Evolutionary conservation across 305 asterid genomes (phyloP).

Genomic region (Solanum aculeatissimum): DNA sequence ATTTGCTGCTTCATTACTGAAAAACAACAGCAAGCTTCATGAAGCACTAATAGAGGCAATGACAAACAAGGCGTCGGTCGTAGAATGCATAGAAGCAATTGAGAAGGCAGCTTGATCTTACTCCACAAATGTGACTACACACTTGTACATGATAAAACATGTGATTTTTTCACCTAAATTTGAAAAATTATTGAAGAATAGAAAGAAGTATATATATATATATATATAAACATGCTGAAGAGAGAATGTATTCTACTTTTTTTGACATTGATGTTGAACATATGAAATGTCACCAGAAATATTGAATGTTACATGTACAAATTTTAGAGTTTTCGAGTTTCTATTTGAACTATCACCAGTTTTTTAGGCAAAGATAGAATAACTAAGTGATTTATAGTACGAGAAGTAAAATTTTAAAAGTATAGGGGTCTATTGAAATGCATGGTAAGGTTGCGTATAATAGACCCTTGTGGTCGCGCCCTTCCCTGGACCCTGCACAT

Average conservation of each 20-base stretch:
- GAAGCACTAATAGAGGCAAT: conserved; percentile 74
- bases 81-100: conserved; percentile 86
- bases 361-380: neutral
- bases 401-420: too few species aligned
- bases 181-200: neutral
- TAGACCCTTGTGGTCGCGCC: too few species aligned
- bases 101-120: conserved; percentile 43
- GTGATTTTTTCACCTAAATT: neutral
- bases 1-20: conserved; percentile 67
- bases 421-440: too few species aligned
- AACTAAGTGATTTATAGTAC: neutral
- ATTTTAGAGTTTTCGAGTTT: neutral
- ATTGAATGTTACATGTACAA: neutral
- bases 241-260: neutral
- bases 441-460: too few species aligned
- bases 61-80: conserved; percentile 66
- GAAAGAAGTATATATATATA: neutral
- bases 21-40: conserved; percentile 49
- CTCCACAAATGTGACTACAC: neutral
- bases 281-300: neutral
- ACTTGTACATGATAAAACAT: neutral
- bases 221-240: neutral
- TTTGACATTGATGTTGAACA: neutral
- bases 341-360: neutral
- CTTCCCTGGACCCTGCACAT: too few species aligned